Evolutionary conservation across 805 yeast genomes (phyloP), one percentile per base, ranked within the genome.

Genomic region (Candida krabiensis): DNA sequence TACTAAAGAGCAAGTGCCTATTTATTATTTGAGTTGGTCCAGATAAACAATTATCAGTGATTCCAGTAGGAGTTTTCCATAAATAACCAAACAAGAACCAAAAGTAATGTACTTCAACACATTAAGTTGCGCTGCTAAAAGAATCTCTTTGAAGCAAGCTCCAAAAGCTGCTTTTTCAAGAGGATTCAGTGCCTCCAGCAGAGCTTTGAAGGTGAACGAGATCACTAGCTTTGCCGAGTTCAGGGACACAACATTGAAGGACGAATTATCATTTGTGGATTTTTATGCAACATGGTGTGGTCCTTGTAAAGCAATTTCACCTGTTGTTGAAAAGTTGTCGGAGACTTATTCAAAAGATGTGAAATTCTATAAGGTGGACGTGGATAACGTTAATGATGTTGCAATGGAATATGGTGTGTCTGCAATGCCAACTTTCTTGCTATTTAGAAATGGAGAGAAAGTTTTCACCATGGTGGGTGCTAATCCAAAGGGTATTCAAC

Each of bases 241-340:
- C 53, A 60, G 64, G 30, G 43, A 50, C 4, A 49, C 60, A 3
- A 63, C 66, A 30, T 46, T 57, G 22, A 43, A 56, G 9, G 58
- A 65, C 24, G 69, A 73, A 40, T 57, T 76, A 25, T 66, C 81
- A 2, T 64, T 81, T 2, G 73, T 80, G 34, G 87, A 82, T 56
- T 82, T 81, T 57, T 79, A 71, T 59, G 87, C 88, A 22, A 73
- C 79, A 9, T 82, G 88, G 88, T 82, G 88, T 60, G 86, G 83
- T 6, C 88, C 88, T n/a, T 82, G 88, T 52, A 79, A 77, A 50
- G 83, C 83, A n/a, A 72, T 82, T 51, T 70, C 82, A 3, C 88
- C 88, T 12, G 58, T 75, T 15, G 57, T 80, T 30, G 72, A 66
- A 30, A 58, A 60, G 26, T 57, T 69, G 43, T 64, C 72, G 18